Evolutionary conservation across 495 filamentous ascomycete genomes (phyloP).

Genomic region (Parmelia sp.): DNA sequence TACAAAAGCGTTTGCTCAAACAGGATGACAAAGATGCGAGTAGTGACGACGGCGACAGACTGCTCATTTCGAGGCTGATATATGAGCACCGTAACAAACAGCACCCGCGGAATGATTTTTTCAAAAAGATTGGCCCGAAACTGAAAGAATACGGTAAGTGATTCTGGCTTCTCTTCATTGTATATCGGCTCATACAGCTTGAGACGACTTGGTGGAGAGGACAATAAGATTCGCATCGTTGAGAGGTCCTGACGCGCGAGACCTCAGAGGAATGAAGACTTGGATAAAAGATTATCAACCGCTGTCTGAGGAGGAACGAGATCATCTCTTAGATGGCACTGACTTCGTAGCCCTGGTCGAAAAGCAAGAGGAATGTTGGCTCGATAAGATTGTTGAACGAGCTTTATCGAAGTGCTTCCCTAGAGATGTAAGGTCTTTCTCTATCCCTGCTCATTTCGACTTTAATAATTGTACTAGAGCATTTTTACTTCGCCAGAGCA

Average conservation of each 20-base stretch:
- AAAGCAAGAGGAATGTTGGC: constrained; percentile 31
- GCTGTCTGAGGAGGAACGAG: constrained; percentile 19
- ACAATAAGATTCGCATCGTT: constrained; percentile 13
- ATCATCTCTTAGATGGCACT: constrained; percentile 28
- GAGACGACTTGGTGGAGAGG: constrained; percentile 22
- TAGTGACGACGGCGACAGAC: not conserved
- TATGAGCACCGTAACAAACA: constrained; percentile 16
- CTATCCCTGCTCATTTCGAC: not conserved
- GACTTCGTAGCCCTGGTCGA: constrained; percentile 35
- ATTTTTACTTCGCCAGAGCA: constrained; percentile 23
- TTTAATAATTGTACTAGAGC: not conserved
- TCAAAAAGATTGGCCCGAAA: constrained; percentile 29
- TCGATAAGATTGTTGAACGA: constrained; percentile 32
- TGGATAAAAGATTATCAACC: constrained; percentile 27
- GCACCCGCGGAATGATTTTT: constrained; percentile 19
- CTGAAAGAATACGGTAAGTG: constrained; percentile 29
- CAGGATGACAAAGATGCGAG: constrained; percentile 26
- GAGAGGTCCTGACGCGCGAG: constrained; percentile 21
- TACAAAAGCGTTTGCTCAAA: constrained; percentile 29
- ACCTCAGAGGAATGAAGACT: constrained; percentile 28
- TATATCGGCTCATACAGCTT: not conserved
- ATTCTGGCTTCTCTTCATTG: constrained; percentile 12
- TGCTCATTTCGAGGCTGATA: constrained; percentile 15
- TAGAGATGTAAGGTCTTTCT: constrained; percentile 10
- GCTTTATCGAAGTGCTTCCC: constrained; percentile 20